Evolutionary conservation across 192 early-diverging fungal genomes (phyloP).

Genomic region (Linnemannia zychae): DNA sequence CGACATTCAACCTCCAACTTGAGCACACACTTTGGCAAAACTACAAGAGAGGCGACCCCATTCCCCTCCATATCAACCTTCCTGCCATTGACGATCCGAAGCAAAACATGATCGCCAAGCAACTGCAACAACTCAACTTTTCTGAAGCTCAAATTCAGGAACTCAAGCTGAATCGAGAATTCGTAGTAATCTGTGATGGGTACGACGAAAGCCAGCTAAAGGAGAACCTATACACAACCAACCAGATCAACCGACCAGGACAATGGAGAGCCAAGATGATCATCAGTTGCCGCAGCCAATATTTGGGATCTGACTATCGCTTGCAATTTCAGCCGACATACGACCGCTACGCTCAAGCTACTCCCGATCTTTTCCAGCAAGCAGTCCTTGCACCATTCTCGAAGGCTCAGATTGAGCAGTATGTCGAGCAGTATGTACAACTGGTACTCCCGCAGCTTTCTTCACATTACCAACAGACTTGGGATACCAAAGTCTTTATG

Average conservation of each 20-base stretch:
- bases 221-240: background rate
- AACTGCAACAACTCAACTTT: background rate
- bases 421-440: background rate
- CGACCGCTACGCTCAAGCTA: background rate
- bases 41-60: background rate
- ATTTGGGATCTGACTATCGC: background rate
- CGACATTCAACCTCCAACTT: conserved; percentile 4
- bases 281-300: conserved; percentile 5
- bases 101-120: background rate
- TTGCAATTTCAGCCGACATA: background rate
- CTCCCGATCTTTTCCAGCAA: conserved; percentile 41
- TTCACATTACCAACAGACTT: background rate
- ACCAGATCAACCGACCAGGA: background rate
- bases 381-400: background rate
- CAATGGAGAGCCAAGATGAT: conserved; percentile 6
- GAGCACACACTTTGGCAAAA: background rate
- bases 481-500: background rate
- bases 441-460: too few relatives aligned
- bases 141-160: background rate
- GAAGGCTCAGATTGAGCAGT: background rate
- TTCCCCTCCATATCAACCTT: conserved; percentile 8
- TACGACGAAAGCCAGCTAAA: conserved; percentile 11
- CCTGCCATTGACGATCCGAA: conserved; percentile 1
- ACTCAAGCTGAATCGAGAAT: background rate
- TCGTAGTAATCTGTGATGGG: conserved; percentile 9